Base-by-base conservation (phyloP, 2,329 filamentous ascomycete genomes). In the Akanthomyces uredinophilus region DNA sequence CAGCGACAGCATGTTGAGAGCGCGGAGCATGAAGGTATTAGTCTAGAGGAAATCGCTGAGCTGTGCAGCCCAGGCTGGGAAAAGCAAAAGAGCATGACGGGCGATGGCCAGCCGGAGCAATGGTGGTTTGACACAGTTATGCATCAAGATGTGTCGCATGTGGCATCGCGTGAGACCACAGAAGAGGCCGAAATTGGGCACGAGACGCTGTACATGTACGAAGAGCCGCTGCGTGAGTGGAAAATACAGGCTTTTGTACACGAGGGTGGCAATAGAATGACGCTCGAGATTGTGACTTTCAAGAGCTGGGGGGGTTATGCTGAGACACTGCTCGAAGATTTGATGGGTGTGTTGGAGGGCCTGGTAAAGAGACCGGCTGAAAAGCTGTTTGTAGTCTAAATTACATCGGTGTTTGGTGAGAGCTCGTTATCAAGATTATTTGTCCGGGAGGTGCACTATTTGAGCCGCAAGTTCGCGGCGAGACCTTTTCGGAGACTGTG, bases 231-330 rank as follows among this genome's bases (percentile, higher is more conserved):
- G 47, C 72, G 77, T 20, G 81, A 81, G 69, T 86, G 84, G 76
- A 86, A 87, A 76, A 78, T 87, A 44, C 83, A 88, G 77, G 84
- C 78, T 24, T 89, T 82, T 72, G 79, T 80, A 35, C 41, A 50
- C 27, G 57, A 61, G 5, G 78, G 74, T 55, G 82, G 78, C 5
- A 82, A 80, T 64, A 74, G 71, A 69, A 71, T 83, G 70, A 81
- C 78, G 53, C 73, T 87, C 57, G 85, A 87, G 74, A 78, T 87
- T 69, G 83, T 87, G 22, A 86, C 84, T 2, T 82, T 85, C 65
- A 75, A 83, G 69, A 81, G 78, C 53, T 86, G 83, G 82, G 75
- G 73, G 13, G 74, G 70, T 0, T 79, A 84, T 55, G 84, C 84
- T 1, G 72, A 74, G 51, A 77, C 76, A 14, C 68, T 87, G 61